Conservation (phyloP, 495 filamentous ascomycete species). For the Trypethelium eluteriae region DNA sequence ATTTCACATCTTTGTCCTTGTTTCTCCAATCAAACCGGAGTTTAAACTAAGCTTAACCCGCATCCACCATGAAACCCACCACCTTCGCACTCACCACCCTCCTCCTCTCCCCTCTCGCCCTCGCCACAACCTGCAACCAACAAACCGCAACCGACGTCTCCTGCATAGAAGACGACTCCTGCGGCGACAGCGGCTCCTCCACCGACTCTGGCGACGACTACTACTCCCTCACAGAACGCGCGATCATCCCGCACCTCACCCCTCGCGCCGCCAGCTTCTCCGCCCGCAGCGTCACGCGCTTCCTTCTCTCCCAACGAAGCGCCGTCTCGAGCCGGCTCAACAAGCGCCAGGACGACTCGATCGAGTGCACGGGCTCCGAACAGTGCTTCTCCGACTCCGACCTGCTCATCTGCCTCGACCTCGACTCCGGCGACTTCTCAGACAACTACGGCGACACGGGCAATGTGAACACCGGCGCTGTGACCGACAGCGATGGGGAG, state of each 20-base stretch:
- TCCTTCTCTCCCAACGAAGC: not conserved
- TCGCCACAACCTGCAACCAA: not conserved
- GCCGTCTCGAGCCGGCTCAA: not conserved
- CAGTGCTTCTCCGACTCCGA: not conserved
- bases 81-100: not conserved
- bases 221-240: slow-evolving; percentile 3
- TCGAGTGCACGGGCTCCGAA: not conserved
- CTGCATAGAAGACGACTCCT: no score
- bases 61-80: slow-evolving; percentile 7
- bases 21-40: not conserved
- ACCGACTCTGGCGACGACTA: not conserved
- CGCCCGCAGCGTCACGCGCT: not conserved
- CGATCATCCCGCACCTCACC: not conserved
- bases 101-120: not conserved
- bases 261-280: not conserved
- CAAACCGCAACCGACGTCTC: not conserved
- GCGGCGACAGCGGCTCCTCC: not conserved
- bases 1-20: no score
- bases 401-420: not conserved
- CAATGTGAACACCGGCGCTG: slow-evolving; percentile 1
- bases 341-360: not conserved
- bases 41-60: not conserved
- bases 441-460: slow-evolving; percentile 7
- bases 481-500: not conserved
- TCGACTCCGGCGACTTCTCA: not conserved